Conservation (phyloP, 768 basidiomycete species). For the Neoboletus subvelutipes region DNA sequence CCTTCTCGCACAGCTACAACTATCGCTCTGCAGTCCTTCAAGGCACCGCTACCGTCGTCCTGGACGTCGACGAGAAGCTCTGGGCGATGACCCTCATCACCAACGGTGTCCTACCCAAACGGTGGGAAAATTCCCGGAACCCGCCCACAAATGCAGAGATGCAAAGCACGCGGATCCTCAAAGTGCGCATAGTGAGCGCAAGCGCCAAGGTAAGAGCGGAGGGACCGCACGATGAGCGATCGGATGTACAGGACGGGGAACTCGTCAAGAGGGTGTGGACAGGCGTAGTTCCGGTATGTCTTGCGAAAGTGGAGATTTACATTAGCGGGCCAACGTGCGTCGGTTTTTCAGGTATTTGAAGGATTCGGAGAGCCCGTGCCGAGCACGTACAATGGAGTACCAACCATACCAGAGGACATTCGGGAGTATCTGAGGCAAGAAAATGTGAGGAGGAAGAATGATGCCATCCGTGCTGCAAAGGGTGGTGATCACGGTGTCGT, state of each 20-base stretch:
- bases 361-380: slow-evolving; percentile 27
- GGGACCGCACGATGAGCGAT: slow-evolving; percentile 22
- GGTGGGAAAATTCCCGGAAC: slow-evolving; percentile 23
- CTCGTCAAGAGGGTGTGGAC: slow-evolving; percentile 23
- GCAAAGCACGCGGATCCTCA: slow-evolving; percentile 25
- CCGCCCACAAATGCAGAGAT: slow-evolving; percentile 23
- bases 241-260: slow-evolving; percentile 16
- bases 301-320: neutral
- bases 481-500: slow-evolving; percentile 35
- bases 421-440: slow-evolving; percentile 22
- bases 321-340: neutral
- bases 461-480: slow-evolving; percentile 21
- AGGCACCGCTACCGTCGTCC: slow-evolving; percentile 15
- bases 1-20: slow-evolving; percentile 29
- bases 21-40: slow-evolving; percentile 27
- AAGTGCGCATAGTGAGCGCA: slow-evolving; percentile 21
- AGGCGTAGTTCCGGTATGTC: slow-evolving; percentile 24
- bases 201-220: slow-evolving; percentile 26
- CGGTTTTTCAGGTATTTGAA: slow-evolving; percentile 18
- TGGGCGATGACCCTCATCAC: slow-evolving; percentile 27
- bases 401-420: slow-evolving; percentile 17
- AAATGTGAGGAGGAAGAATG: slow-evolving; percentile 25
- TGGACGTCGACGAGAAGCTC: slow-evolving; percentile 21
- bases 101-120: slow-evolving; percentile 20
- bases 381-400: slow-evolving; percentile 19